A percentile compares a stretch with the other conserved stretches of the same genome.
Evolutionary conservation across 2,329 filamentous ascomycete genomes (phyloP).

Genomic region (Aspergillus hiratsukae): DNA sequence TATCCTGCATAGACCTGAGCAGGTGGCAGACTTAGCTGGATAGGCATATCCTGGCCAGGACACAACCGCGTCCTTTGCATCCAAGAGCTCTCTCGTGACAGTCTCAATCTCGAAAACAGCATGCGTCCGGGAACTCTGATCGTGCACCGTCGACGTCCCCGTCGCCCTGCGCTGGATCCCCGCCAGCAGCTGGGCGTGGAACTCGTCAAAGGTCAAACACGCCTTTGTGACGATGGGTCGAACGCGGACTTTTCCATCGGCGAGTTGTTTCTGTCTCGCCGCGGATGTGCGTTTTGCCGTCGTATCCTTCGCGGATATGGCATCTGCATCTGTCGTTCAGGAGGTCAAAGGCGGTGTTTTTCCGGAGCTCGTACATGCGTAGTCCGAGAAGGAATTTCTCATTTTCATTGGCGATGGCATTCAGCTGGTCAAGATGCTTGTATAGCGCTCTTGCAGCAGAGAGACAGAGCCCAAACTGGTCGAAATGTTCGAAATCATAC

Average conservation of each 20-base stretch:
- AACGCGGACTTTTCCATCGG: slow-evolving; percentile 40
- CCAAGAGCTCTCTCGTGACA: slow-evolving; percentile 32
- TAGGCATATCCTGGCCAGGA: too few relatives aligned
- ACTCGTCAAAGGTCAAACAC: slow-evolving; percentile 33
- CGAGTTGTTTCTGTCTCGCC: slow-evolving; percentile 40
- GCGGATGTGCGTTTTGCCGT: slow-evolving; percentile 40
- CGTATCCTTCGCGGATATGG: slow-evolving; percentile 38
- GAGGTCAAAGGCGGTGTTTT: slow-evolving; percentile 41
- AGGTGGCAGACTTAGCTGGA: too few relatives aligned
- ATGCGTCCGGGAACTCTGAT: slow-evolving; percentile 45
- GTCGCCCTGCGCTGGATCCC: slow-evolving; percentile 30
- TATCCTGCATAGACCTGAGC: too few relatives aligned
- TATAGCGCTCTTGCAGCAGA: slow-evolving; percentile 31
- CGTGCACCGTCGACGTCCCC: slow-evolving; percentile 39
- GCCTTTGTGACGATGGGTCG: slow-evolving; percentile 28
- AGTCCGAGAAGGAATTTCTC: slow-evolving; percentile 34
- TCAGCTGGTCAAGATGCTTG: slow-evolving; percentile 21
- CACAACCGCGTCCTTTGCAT: slow-evolving; percentile 35
- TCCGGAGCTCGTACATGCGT: slow-evolving; percentile 41
- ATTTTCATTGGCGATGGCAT: slow-evolving; percentile 6
- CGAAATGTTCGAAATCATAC: slow-evolving; percentile 34
- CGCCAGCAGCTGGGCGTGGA: slow-evolving; percentile 24
- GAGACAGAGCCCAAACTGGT: slow-evolving; percentile 37
- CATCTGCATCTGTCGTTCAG: slow-evolving; percentile 38
- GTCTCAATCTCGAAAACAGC: slow-evolving; percentile 43